phyloP scores from a whole-genome alignment of 2,329 filamentous ascomycete genomes.

The Diaporthe velutina region DNA sequence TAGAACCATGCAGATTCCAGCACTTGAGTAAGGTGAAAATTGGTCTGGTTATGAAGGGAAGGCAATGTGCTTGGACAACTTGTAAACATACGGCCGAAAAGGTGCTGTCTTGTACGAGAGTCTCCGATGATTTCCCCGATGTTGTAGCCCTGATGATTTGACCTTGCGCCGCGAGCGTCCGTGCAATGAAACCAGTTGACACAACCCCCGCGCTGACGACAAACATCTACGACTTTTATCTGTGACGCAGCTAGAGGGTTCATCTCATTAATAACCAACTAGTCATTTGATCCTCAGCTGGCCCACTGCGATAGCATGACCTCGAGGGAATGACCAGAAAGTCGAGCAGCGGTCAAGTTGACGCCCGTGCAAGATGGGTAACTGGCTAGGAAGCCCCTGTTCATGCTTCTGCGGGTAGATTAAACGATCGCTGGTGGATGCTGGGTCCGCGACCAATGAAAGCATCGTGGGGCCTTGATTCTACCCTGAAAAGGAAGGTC shows the following conservation, averaged over 20 bases:
- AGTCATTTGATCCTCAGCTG: not conserved
- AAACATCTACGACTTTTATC: not conserved
- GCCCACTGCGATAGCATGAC: not conserved
- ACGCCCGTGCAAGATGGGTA: not conserved
- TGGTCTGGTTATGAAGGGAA: not conserved
- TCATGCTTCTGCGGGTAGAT: not conserved
- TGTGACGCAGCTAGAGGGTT: not conserved
- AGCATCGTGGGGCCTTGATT: not conserved
- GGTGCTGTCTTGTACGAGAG: not conserved
- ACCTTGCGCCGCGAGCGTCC: not conserved
- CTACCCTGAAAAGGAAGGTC: slow-evolving; percentile 27
- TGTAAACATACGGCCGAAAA: not conserved
- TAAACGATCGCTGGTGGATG: slow-evolving; percentile 11
- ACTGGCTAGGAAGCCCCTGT: not conserved
- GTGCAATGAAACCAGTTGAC: too few relatives aligned
- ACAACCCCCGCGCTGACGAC: not conserved
- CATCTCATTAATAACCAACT: not conserved
- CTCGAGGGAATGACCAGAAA: not conserved
- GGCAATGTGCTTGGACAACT: not conserved
- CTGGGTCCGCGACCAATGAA: slow-evolving; percentile 2
- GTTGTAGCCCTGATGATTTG: not conserved
- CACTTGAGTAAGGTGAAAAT: too few relatives aligned
- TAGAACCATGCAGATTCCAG: too few relatives aligned
- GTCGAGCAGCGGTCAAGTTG: not conserved
- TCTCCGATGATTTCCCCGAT: not conserved